These are phyloP conservation scores for Ustilago tritici DNA, from an alignment of 1,284 basidiomycete species.

Conservation along the genomic window DNA sequence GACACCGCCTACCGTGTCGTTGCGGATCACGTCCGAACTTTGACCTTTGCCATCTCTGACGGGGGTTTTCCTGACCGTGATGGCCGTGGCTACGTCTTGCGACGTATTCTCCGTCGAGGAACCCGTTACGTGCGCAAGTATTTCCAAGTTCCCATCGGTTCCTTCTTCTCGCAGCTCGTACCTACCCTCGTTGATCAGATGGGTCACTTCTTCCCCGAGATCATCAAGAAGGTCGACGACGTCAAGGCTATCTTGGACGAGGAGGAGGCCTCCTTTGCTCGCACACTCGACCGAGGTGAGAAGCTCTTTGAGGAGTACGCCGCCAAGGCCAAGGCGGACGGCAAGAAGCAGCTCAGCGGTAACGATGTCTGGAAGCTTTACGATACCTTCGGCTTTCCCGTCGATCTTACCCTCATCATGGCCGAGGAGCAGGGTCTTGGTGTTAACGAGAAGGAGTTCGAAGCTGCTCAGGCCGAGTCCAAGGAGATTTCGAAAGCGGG, in stretches of 20 bases:
- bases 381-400: conserved; percentile 98
- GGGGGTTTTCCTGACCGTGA: conserved; percentile 96
- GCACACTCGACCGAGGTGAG: conserved; percentile 95
- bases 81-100: conserved; percentile 93
- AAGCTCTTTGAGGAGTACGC: conserved; percentile 95
- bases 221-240: conserved; percentile 83
- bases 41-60: conserved; percentile 95
- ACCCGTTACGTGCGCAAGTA: conserved; percentile 96
- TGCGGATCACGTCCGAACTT: conserved; percentile 94
- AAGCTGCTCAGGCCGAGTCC: conserved; percentile 85
- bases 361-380: conserved; percentile 97
- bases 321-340: conserved; percentile 77
- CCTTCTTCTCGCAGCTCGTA: conserved; percentile 92
- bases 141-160: conserved; percentile 90
- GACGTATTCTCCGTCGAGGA: conserved; percentile 90
- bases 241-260: conserved; percentile 96
- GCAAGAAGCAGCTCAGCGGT: conserved; percentile 80
- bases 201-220: conserved; percentile 92
- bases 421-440: conserved; percentile 89
- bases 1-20: conserved; percentile 98
- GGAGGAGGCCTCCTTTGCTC: conserved; percentile 95
- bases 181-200: conserved; percentile 90
- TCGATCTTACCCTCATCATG: conserved; percentile 96
- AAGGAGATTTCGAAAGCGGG: conserved; percentile 91
- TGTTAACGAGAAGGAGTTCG: conserved; percentile 90